These are phyloP conservation scores for Starmerella davenportii DNA, from an alignment of 805 yeast genomes.

Conservation along the genomic window DNA sequence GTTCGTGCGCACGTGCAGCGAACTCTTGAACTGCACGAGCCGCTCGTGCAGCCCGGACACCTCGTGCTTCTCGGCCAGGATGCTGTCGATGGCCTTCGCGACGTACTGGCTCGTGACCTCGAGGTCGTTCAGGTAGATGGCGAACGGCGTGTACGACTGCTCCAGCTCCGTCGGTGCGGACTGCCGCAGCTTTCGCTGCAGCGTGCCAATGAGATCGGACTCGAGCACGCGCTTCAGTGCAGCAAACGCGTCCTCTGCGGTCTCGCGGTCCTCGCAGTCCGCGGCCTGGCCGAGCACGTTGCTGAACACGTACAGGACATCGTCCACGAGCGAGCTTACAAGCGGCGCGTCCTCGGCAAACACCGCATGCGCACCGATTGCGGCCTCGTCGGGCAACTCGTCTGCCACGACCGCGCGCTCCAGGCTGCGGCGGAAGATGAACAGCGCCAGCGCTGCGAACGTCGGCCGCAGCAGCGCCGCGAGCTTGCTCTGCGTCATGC, in stretches of 20 bases:
- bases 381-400: conserved; percentile 35
- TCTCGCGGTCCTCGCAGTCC: conserved; percentile 47
- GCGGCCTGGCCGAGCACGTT: conserved; percentile 46
- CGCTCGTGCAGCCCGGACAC: conserved; percentile 1
- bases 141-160: conserved; percentile 31
- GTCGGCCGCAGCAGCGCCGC: conserved; percentile 36
- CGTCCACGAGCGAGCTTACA: conserved; percentile 73
- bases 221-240: conserved; percentile 44
- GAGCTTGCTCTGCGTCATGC: conserved; percentile 41
- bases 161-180: conserved; percentile 21
- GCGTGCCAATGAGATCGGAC: conserved; percentile 41
- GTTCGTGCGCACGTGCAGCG: conserved; percentile 23
- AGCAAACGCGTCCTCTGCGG: conserved; percentile 37
- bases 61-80: conserved; percentile 3
- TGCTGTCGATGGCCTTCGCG: conserved; percentile 24
- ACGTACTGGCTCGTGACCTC: conserved; percentile 45
- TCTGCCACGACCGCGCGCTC: conserved; percentile 70
- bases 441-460: conserved; percentile 45
- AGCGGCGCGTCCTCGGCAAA: conserved; percentile 38
- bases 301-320: conserved; percentile 55
- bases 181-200: conserved; percentile 31
- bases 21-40: conserved; percentile 17
- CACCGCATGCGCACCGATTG: conserved; percentile 5
- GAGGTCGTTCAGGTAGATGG: conserved; percentile 56
- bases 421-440: conserved; percentile 56